These are phyloP conservation scores for Aspergillus sergii DNA, from an alignment of 2,329 filamentous ascomycete genomes.

Conservation along the genomic window DNA sequence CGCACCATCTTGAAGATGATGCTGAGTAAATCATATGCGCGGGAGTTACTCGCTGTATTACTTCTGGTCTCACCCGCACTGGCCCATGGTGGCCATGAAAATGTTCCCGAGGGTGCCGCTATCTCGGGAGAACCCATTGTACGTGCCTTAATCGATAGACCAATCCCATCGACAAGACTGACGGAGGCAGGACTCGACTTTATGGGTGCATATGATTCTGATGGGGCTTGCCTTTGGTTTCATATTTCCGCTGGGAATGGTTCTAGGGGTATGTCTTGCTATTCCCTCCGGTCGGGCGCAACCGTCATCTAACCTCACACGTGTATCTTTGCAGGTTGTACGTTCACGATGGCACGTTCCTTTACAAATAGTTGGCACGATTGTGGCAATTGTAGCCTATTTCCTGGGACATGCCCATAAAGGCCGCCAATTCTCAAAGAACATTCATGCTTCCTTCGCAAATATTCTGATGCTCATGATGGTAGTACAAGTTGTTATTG, in stretches of 20 bases:
- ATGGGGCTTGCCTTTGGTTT: constrained; percentile 88
- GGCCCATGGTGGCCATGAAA: constrained; percentile 58
- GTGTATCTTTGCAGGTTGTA: constrained; percentile 63
- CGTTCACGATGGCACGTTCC: constrained; percentile 95
- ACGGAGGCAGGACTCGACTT: constrained; percentile 64
- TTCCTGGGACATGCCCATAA: constrained; percentile 89
- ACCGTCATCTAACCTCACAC: not conserved
- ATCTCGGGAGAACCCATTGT: constrained; percentile 75
- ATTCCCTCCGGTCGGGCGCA: not conserved
- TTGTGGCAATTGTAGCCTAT: constrained; percentile 80
- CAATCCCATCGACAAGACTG: constrained; percentile 7
- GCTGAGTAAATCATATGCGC: constrained; percentile 20
- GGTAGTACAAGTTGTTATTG: constrained; percentile 73
- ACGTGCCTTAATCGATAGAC: constrained; percentile 37
- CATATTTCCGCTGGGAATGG: constrained; percentile 93
- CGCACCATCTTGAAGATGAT: constrained; percentile 12
- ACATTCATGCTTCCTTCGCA: constrained; percentile 81
- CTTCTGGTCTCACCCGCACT: constrained; percentile 31
- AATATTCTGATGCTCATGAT: constrained; percentile 79
- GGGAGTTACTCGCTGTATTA: constrained; percentile 29
- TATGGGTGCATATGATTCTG: constrained; percentile 93
- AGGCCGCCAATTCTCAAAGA: constrained; percentile 80
- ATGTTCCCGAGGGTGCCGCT: constrained; percentile 68
- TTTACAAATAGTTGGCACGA: constrained; percentile 72
- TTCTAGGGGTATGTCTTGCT: constrained; percentile 70